Percentiles rank a stretch among this genome's conserved stretches.
Conservation (phyloP, 352 stramenopile species). For the Aphanomyces stellatus region DNA sequence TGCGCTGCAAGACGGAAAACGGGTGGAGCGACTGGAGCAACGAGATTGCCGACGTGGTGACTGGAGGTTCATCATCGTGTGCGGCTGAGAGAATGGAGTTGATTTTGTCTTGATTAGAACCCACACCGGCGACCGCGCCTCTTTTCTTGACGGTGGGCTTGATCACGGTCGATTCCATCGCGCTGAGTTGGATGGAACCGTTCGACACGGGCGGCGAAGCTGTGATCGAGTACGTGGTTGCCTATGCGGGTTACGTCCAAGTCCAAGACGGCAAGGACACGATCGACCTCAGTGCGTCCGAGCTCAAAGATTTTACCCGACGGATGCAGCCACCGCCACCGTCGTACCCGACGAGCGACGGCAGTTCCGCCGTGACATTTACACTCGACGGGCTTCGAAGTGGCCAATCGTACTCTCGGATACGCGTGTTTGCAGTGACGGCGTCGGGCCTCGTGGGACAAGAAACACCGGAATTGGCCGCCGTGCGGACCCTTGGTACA, state of each 20-base stretch:
- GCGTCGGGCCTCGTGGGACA: slow-evolving; percentile 39
- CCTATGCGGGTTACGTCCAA: slow-evolving; percentile 52
- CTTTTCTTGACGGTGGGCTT: slow-evolving; percentile 40
- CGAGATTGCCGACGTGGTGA: neutral
- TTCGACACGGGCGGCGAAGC: slow-evolving; percentile 45
- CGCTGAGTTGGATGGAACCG: slow-evolving; percentile 48
- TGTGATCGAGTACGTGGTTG: slow-evolving; percentile 59
- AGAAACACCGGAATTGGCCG: slow-evolving; percentile 36
- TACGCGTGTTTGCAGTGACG: slow-evolving; percentile 58
- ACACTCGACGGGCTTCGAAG: slow-evolving; percentile 34
- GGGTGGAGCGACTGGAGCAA: slow-evolving; percentile 14
- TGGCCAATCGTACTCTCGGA: slow-evolving; percentile 53
- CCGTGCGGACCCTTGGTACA: slow-evolving; percentile 60
- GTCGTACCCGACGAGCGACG: neutral
- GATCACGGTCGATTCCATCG: slow-evolving; percentile 56
- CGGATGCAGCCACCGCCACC: neutral
- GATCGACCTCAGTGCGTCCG: slow-evolving; percentile 47
- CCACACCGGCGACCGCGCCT: slow-evolving; percentile 28
- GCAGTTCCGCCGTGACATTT: neutral
- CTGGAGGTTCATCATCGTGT: neutral
- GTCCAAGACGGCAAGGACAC: slow-evolving; percentile 28
- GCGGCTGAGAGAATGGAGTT: neutral
- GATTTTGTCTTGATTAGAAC: slow-evolving; percentile 7
- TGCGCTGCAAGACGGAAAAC: slow-evolving; percentile 20
- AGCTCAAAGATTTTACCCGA: slow-evolving; percentile 28